Conservation (phyloP, 2,329 filamentous ascomycete species). For the Dryadomyces quercivorus region DNA sequence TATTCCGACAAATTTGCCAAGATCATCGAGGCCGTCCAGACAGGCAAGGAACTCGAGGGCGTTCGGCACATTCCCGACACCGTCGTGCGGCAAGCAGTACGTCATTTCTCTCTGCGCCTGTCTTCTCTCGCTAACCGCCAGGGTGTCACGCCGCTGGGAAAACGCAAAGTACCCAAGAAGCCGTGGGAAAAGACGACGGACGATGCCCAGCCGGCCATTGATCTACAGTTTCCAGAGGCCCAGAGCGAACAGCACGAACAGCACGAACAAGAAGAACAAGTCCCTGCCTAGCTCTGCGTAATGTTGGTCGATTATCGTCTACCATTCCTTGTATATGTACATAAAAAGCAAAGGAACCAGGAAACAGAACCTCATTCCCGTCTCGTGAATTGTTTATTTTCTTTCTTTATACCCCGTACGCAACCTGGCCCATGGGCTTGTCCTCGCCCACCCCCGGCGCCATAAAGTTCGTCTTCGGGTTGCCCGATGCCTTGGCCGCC, state of each 20-base stretch:
- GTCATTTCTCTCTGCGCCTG: neutral
- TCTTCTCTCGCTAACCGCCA: constrained; percentile 11
- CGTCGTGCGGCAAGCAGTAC: constrained; percentile 56
- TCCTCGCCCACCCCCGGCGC: constrained; percentile 56
- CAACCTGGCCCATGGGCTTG: constrained; percentile 47
- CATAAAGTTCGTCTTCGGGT: constrained; percentile 70
- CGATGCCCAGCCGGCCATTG: constrained; percentile 10
- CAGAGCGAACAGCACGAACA: neutral
- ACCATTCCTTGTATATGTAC: constrained; percentile 15
- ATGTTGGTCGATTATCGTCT: constrained; percentile 10
- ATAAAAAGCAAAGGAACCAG: constrained; percentile 5
- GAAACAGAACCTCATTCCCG: constrained; percentile 18
- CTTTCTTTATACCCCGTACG: constrained; percentile 36
- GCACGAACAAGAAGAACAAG: no score
- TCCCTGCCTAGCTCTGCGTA: no score
- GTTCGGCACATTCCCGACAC: constrained; percentile 80
- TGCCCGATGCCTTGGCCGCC: constrained; percentile 73
- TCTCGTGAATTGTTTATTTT: neutral
- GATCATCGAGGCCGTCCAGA: constrained; percentile 74
- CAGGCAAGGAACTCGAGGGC: constrained; percentile 71
- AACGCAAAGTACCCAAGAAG: constrained; percentile 37
- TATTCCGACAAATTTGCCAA: constrained; percentile 78
- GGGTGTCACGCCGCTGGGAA: constrained; percentile 35
- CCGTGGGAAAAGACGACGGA: constrained; percentile 64
- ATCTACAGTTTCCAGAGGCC: constrained; percentile 20